Evolutionary conservation across 148 eudicot genomes (phyloP).

Genomic region (Polygonum aviculare): DNA sequence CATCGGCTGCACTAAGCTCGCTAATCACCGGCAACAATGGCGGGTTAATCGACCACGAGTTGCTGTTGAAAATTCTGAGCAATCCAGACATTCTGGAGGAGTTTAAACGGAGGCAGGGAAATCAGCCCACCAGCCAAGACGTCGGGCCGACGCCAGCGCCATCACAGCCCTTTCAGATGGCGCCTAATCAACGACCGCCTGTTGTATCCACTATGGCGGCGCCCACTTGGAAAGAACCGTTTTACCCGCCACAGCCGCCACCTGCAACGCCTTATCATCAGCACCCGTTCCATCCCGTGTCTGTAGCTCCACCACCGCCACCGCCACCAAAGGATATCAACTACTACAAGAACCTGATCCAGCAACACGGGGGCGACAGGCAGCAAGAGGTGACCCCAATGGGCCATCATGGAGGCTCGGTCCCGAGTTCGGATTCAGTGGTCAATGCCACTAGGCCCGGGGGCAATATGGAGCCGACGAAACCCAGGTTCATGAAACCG

Average conservation of each 20-base stretch:
- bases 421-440: constrained; percentile 19
- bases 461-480: constrained; percentile 21
- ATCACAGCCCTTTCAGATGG: not conserved
- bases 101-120: constrained; percentile 27
- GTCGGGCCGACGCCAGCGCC: not conserved
- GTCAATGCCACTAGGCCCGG: constrained; percentile 18
- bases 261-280: constrained; percentile 15
- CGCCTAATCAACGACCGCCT: not conserved
- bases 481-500: constrained; percentile 49
- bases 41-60: constrained; percentile 41
- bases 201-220: constrained; percentile 10
- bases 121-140: not conserved
- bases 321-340: not conserved
- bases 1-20: constrained; percentile 43
- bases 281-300: constrained; percentile 9
- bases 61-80: constrained; percentile 50
- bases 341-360: constrained; percentile 8
- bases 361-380: constrained; percentile 5
- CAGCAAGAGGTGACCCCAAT: constrained; percentile 27
- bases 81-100: constrained; percentile 44
- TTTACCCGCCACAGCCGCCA: constrained; percentile 24
- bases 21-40: constrained; percentile 26
- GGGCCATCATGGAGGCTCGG: constrained; percentile 24
- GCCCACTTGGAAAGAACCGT: constrained; percentile 21
- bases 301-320: constrained; percentile 14